Base-by-base conservation (phyloP, 2,329 filamentous ascomycete species). In the Trichophyton simii region DNA sequence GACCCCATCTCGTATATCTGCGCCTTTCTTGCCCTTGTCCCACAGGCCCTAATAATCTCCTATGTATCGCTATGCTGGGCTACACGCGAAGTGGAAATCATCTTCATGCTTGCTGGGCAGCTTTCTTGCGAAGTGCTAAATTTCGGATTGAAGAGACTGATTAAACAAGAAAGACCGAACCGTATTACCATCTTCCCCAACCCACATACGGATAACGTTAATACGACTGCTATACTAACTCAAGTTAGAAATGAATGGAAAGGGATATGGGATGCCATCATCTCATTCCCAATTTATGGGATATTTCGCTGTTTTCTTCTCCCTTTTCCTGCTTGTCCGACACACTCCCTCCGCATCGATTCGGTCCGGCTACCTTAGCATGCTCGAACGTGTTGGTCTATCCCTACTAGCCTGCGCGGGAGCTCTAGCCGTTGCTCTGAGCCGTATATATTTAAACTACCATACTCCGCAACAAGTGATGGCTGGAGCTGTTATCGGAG, bases 181-280 rank as follows among this genome's bases (percentile, higher is more conserved):
- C 87, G 87, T 83, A 87, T 79, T 80, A n/a, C 13, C 8, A 2
- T 36, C 55, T 8, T 38, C 52, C 22, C 31, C 34, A 38, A 38
- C 9, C 11, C 9, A 38, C 9, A 13, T 38, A 38, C 34, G 34
- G 34, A 3, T 13, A 13, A 13, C 2, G 34, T 38, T 38, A 38
- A 38, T 38, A 38, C 34, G 1, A 13, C 2, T 1, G 34, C 34
- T 13, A 38, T 38, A 38, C 34, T 38, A 38, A 38, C 3, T 38
- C 3, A 13, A 38, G 34, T 2, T 38, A 64, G 62, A 55, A 13
- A 28, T 64, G 57, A 85, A 91, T 70, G 83, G 90, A 61, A 95
- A 95, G 74, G 94, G 94, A 65, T 99, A 99, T 72, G 95, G 94
- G 68, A 99, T 99, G 95, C 94, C 94, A 9, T 86, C 83, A 6